Base-by-base conservation (phyloP, 2,329 filamentous ascomycete species). In the Truncatella angustata region DNA sequence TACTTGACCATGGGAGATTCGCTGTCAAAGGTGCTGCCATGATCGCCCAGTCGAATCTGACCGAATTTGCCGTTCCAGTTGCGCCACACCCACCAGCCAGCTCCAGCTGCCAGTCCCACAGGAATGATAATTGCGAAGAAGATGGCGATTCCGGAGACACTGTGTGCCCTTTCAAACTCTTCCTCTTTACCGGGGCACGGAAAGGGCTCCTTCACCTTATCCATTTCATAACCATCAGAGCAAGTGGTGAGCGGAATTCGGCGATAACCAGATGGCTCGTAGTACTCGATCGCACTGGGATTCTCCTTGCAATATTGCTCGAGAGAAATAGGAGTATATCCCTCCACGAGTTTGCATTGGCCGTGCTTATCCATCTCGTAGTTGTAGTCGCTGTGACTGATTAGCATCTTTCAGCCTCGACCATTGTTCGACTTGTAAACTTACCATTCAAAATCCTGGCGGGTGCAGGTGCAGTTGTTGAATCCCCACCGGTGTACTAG, bases 31-130 rank as follows among this genome's bases (percentile, higher is more conserved):
- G 69, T 62, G 34, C 47, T 50, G 60, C 73, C 71, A 58, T 74
- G 72, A 63, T 97, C 94, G 51, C 94, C 94, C 12, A 99, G 83
- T 20, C 91, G 83, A 66, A 99, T 93, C 66, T 93, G 87, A 10
- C 94, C 94, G 66, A 97, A 96, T 67, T 95, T 95, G 70, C 85
- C 85, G 61, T 85, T 86, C 90, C 90, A 97, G 70, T 89, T 89
- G 54, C 76, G 82, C 77, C 86, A 96, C 18, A 93, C 86, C 71
- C 85, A 97, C 76, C 89, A 97, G 35, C 94, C 94, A 12, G 87
- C 78, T 4, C 77, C 86, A 1, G 75, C 80, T 1, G 94, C 93
- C 1, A 85, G 73, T 1, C 72, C 78, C 53, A 97, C 79, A 0
- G 93, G 91, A 4, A 93, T 73, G 7, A 90, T 70, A 49, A 97